A percentile compares a stretch with the other conserved stretches of the same genome.
phyloP scores from a whole-genome alignment of 164 flowering plant species.

The Nymphaea thermarum region DNA sequence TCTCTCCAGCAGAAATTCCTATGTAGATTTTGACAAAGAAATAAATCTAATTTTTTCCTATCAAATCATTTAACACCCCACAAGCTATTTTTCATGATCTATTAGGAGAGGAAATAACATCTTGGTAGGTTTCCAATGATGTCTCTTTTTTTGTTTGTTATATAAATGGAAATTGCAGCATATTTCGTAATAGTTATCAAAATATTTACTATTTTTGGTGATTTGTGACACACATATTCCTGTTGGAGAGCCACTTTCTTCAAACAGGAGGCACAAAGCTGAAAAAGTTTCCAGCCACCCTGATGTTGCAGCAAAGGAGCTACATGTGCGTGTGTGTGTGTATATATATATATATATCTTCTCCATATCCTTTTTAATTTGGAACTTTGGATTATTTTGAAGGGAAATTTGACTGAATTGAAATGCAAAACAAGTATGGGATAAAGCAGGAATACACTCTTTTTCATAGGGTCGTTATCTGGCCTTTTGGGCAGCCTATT shows the following conservation, averaged over 20 bases:
- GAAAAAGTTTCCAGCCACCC: not conserved
- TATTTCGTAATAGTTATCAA: not conserved
- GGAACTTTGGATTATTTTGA: no score
- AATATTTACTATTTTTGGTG: not conserved
- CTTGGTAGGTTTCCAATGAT: slow-evolving; percentile 1
- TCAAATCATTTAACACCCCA: slow-evolving; percentile 1
- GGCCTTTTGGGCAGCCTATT: slow-evolving; percentile 4
- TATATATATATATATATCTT: no score
- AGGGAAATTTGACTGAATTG: no score
- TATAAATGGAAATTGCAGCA: not conserved
- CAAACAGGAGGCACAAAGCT: slow-evolving; percentile 4
- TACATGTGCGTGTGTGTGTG: no score
- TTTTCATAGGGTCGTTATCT: not conserved
- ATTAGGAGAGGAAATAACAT: slow-evolving; percentile 5
- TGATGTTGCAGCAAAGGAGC: slow-evolving; percentile 1
- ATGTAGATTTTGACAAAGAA: no score
- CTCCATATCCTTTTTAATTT: no score
- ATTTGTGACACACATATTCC: slow-evolving; percentile 5
- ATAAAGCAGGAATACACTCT: slow-evolving; percentile 1
- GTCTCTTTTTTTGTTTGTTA: no score
- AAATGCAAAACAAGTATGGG: not conserved
- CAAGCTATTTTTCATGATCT: slow-evolving; percentile 5
- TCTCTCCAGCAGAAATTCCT: not conserved
- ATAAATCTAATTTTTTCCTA: not conserved
- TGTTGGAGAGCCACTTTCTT: not conserved